phyloP scores from a whole-genome alignment of 768 basidiomycete genomes.

The Leccinum ochraceum region DNA sequence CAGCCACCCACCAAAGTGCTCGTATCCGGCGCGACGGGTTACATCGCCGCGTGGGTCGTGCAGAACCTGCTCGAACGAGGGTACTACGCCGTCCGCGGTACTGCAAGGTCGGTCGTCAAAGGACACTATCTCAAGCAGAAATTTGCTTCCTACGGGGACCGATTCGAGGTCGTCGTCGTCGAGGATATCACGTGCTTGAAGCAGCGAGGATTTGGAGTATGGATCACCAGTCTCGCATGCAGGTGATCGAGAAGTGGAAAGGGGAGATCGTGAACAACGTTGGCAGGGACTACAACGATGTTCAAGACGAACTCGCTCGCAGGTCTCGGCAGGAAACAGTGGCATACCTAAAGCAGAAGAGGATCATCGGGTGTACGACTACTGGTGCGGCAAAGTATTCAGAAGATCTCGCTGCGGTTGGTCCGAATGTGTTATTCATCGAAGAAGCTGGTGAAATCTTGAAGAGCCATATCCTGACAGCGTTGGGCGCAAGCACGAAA shows the following conservation, averaged over 20 bases:
- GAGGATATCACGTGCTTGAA: conserved; percentile 16
- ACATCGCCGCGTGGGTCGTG: neutral
- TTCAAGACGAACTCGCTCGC: conserved; percentile 37
- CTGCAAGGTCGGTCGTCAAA: neutral
- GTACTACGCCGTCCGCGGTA: neutral
- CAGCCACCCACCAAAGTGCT: neutral
- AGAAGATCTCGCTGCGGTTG: conserved; percentile 44
- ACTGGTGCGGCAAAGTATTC: conserved; percentile 68
- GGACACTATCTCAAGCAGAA: neutral
- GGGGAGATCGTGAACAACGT: conserved; percentile 30
- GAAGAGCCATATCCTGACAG: conserved; percentile 66
- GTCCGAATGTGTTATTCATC: conserved; percentile 58
- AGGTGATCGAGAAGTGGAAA: conserved; percentile 37
- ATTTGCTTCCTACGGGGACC: neutral
- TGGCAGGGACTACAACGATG: conserved; percentile 43
- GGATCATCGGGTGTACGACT: conserved; percentile 70
- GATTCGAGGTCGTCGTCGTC: neutral
- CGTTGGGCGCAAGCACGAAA: conserved; percentile 46
- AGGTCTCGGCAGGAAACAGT: conserved; percentile 39
- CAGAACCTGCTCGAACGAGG: neutral
- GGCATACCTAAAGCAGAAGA: conserved; percentile 43
- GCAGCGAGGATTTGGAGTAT: conserved; percentile 41
- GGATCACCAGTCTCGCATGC: conserved; percentile 31
- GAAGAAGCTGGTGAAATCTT: conserved; percentile 78
- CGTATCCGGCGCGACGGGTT: neutral